A percentile compares a stretch with the other conserved stretches of the same genome.
Evolutionary conservation across 176 grass and related monocot genomes (phyloP).

Genomic region (Rhipidocladum racemiflorum): DNA sequence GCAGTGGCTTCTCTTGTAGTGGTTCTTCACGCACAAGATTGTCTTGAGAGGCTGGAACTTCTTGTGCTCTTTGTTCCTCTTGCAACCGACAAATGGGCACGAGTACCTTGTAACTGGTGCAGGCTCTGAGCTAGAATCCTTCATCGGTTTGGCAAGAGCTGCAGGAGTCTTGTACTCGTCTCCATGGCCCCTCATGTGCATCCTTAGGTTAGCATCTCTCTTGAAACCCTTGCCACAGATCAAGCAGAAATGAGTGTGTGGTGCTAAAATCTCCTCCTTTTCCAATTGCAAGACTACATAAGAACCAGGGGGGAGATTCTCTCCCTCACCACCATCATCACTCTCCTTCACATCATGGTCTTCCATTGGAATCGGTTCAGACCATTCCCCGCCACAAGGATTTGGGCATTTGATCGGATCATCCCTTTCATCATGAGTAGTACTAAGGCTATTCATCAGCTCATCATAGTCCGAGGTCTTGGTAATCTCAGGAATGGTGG

Average conservation of each 20-base stretch:
- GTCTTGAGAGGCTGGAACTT: slow-evolving; percentile 93
- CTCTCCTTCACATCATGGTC: slow-evolving; percentile 85
- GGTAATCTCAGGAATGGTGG: slow-evolving; percentile 25
- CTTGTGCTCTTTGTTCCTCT: slow-evolving; percentile 90
- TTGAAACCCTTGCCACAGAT: slow-evolving; percentile 97
- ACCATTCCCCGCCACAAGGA: slow-evolving; percentile 35
- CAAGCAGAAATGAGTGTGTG: slow-evolving; percentile 86
- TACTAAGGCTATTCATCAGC: slow-evolving; percentile 47
- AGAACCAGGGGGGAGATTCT: slow-evolving; percentile 76
- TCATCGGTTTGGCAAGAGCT: slow-evolving; percentile 74
- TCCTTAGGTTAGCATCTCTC: slow-evolving; percentile 89
- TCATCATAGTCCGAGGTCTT: slow-evolving; percentile 56
- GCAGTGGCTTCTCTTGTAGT: slow-evolving; percentile 91
- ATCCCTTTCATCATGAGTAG: slow-evolving; percentile 40
- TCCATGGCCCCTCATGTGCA: slow-evolving; percentile 96
- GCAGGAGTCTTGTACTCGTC: slow-evolving; percentile 88
- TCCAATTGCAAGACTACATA: slow-evolving; percentile 85
- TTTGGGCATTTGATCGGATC: slow-evolving; percentile 59
- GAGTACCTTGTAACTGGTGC: slow-evolving; percentile 73
- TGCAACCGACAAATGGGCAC: slow-evolving; percentile 84
- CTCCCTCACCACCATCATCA: slow-evolving; percentile 80
- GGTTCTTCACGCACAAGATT: slow-evolving; percentile 90
- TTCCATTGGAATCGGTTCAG: slow-evolving; percentile 50
- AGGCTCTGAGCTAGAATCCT: slow-evolving; percentile 48
- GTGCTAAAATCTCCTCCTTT: slow-evolving; percentile 92